A percentile compares a stretch with the other conserved stretches of the same genome.
These are phyloP conservation scores for Penicillium diatomitis DNA, from an alignment of 495 filamentous ascomycete genomes.

Conservation along the genomic window DNA sequence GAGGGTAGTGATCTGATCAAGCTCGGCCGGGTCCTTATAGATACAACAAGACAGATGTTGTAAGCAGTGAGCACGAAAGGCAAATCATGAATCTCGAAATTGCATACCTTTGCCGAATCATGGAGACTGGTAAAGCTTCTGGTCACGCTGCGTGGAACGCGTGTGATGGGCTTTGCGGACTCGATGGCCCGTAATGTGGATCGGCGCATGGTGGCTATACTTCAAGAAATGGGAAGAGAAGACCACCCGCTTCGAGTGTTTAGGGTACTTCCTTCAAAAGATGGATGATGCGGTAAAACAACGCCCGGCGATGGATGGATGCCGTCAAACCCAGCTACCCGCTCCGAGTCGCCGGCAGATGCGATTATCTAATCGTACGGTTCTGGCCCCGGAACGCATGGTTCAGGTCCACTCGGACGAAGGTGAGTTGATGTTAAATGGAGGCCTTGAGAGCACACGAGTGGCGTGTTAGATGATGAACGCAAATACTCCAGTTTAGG, in stretches of 20 bases:
- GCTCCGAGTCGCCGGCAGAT: constrained; percentile 2
- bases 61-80: not conserved
- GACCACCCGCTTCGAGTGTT: no score
- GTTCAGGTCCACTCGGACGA: no score
- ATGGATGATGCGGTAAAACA: constrained; percentile 7
- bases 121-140: constrained; percentile 35
- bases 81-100: not conserved
- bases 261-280: not conserved
- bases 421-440: no score
- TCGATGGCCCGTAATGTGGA: constrained; percentile 38
- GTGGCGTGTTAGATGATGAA: no score
- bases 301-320: constrained; percentile 17
- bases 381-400: no score
- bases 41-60: constrained; percentile 4
- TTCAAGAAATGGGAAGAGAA: constrained; percentile 1
- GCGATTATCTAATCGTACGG: constrained; percentile 12
- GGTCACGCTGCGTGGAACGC: constrained; percentile 30
- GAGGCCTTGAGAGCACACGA: no score
- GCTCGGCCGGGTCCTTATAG: constrained; percentile 71
- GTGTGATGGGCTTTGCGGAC: constrained; percentile 31
- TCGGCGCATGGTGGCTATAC: constrained; percentile 29
- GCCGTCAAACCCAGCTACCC: constrained; percentile 8
- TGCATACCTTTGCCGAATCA: constrained; percentile 32
- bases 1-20: constrained; percentile 82
- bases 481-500: no score